Conservation (phyloP, 2,329 filamentous ascomycete genomes). For the Epichloe hybrida region DNA sequence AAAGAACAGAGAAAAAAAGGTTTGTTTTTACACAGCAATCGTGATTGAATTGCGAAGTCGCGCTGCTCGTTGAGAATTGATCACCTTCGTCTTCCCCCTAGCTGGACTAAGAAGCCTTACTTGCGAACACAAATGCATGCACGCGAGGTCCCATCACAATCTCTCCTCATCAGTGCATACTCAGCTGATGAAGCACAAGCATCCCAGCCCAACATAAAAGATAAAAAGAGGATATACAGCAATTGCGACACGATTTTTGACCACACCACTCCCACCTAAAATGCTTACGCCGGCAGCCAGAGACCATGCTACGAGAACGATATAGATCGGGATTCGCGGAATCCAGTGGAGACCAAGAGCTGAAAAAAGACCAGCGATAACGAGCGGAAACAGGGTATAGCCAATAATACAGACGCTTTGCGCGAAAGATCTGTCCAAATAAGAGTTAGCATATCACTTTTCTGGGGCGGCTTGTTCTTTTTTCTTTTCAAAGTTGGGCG, state of each 20-base stretch:
- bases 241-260: constrained; percentile 85
- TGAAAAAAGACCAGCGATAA: constrained; percentile 86
- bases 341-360: constrained; percentile 69
- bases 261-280: constrained; percentile 83
- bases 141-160: no score
- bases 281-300: constrained; percentile 93
- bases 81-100: no score
- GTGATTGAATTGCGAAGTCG: no score
- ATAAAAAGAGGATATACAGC: constrained; percentile 91
- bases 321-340: constrained; percentile 77
- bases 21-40: no score
- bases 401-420: constrained; percentile 97
- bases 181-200: constrained; percentile 93
- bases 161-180: not conserved
- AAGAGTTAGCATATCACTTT: not conserved
- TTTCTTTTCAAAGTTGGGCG: not conserved
- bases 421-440: constrained; percentile 66
- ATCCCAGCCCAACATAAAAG: constrained; percentile 87
- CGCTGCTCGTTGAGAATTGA: no score
- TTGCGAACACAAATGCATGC: no score
- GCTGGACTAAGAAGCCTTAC: no score
- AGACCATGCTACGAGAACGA: constrained; percentile 81
- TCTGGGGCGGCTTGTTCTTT: not conserved
- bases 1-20: no score
- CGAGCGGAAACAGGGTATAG: constrained; percentile 93